phyloP scores from a whole-genome alignment of 768 basidiomycete genomes.

The Leccinum variicolor region DNA sequence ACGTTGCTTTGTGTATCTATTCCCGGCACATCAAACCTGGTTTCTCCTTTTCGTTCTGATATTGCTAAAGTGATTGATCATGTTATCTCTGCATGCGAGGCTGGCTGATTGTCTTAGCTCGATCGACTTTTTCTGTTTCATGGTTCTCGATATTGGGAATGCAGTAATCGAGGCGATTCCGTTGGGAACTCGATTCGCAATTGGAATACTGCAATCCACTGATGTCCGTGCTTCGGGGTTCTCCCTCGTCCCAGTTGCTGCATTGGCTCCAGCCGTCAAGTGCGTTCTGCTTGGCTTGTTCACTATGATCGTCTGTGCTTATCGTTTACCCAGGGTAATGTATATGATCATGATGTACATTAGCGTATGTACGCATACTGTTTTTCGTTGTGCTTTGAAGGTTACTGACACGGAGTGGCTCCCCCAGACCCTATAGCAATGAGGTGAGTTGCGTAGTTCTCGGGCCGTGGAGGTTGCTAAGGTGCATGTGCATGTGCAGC shows the following conservation, averaged over 20 bases:
- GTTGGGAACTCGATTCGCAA: slow-evolving; percentile 61
- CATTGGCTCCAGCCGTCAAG: slow-evolving; percentile 90
- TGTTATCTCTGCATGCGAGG: background rate
- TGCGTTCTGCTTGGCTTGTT: slow-evolving; percentile 33
- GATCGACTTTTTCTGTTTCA: slow-evolving; percentile 88
- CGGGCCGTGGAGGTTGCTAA: background rate
- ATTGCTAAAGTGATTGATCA: slow-evolving; percentile 53
- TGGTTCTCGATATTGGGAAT: slow-evolving; percentile 85
- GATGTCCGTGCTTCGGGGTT: slow-evolving; percentile 90
- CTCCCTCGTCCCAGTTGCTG: slow-evolving; percentile 62
- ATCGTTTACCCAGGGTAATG: slow-evolving; percentile 52
- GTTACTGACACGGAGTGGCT: slow-evolving; percentile 3
- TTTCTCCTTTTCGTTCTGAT: slow-evolving; percentile 73
- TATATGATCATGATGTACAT: slow-evolving; percentile 96
- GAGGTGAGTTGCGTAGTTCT: slow-evolving; percentile 45
- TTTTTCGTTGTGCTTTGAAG: background rate
- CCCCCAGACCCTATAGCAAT: slow-evolving; percentile 70
- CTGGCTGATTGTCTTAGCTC: slow-evolving; percentile 38
- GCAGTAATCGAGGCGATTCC: slow-evolving; percentile 66
- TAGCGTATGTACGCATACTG: slow-evolving; percentile 60
- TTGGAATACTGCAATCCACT: slow-evolving; percentile 74
- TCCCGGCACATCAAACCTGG: slow-evolving; percentile 94
- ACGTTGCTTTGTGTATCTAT: slow-evolving; percentile 86
- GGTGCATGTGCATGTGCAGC: slow-evolving; percentile 38
- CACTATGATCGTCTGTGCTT: background rate